Base-by-base conservation (phyloP, 2,329 filamentous ascomycete species). In the Didymella segeticola region DNA sequence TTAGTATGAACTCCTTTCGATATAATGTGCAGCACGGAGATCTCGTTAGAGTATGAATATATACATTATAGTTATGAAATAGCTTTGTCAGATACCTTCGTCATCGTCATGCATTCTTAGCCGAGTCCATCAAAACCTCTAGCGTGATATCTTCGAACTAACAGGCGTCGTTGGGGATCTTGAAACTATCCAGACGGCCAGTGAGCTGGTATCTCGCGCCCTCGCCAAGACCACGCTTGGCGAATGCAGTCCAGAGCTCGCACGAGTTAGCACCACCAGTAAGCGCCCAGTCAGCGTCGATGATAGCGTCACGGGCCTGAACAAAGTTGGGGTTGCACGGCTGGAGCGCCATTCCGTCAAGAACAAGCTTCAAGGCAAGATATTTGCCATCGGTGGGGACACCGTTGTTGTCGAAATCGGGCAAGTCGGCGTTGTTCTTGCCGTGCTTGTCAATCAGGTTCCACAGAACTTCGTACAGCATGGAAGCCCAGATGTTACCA, bases 401-500 rank as follows among this genome's bases (percentile, higher is more conserved):
- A 2, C 80, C 79, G 8, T 74, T 71, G 10, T 69, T 61, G 43
- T 70, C 61, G 43, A 83, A 79, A 1, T 69, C 66, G 0, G 83
- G 82, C 14, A 68, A 61, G 8, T 69, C 69, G 0, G 56, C 71
- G 38, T 78, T 72, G 34, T 78, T 82, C 70, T 81, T 82, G 49
- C 83, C 83, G 56, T 83, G 69, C 71, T 81, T 82, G 45, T 83
- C 82, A 52, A 85, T 81, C 27, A 85, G 62, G 69, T 83, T 83
- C 83, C 83, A 85, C 51, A 84, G 67, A 11, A 85, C 74, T 61
- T 85, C 83, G 67, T 84, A 84, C 4, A 85, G 73, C 34, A 79
- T 79, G 0, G 75, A 79, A 2, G 79, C 79, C 82, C 82, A 84
- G 52, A 81, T 73, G 27, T 78, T 80, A 27, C 82, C 83, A 30